These are phyloP conservation scores for Aurantiochytrium sp. DNA, from an alignment of 108 stramenopile genomes.

Conservation along the genomic window DNA sequence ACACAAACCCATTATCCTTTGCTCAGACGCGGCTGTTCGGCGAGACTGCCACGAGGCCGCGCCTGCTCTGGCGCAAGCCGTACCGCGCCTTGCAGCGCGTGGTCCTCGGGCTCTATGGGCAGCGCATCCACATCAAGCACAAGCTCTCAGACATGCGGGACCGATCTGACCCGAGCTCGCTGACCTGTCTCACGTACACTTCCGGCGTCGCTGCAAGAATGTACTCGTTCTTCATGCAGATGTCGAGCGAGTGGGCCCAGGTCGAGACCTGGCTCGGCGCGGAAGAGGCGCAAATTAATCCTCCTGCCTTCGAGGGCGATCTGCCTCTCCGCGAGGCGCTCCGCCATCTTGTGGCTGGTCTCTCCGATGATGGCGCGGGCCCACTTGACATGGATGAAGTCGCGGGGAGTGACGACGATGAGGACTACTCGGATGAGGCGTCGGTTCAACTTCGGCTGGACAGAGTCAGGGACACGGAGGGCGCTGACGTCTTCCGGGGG, in stretches of 20 bases:
- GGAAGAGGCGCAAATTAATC: not conserved
- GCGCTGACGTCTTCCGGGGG: too few species aligned
- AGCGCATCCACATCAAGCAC: constrained; percentile 20
- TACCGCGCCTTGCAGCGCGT: not conserved
- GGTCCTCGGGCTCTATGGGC: not conserved
- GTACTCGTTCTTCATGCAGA: not conserved
- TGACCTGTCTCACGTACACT: not conserved
- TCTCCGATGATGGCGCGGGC: not conserved
- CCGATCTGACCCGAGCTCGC: not conserved
- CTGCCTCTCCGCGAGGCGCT: not conserved
- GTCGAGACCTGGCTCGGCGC: not conserved
- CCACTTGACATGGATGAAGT: not conserved
- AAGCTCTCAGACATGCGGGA: not conserved
- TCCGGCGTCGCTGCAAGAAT: not conserved
- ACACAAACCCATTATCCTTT: not conserved
- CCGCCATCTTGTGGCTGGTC: not conserved
- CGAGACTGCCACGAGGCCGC: not conserved
- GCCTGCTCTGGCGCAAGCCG: not conserved
- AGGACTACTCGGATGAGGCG: too few species aligned
- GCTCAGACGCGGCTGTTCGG: not conserved
- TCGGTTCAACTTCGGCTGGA: too few species aligned
- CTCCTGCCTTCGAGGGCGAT: not conserved
- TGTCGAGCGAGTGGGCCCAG: constrained; percentile 17
- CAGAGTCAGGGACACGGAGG: too few species aligned
- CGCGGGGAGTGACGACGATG: too few species aligned